phyloP scores from a whole-genome alignment of 2,329 filamentous ascomycete genomes.

The Fusarium xyrophilum region DNA sequence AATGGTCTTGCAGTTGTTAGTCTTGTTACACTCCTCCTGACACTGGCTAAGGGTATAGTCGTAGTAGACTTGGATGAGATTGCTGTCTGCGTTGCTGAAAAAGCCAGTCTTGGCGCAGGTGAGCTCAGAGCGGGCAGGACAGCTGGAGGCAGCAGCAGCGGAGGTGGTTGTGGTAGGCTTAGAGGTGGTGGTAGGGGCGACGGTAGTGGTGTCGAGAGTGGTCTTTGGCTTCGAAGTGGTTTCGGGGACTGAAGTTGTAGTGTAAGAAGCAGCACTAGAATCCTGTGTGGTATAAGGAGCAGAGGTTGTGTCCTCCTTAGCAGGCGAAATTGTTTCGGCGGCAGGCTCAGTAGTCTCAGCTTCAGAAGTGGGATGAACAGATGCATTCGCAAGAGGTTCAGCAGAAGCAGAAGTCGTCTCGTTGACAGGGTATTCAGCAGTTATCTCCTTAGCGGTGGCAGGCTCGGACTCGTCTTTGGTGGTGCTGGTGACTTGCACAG shows the following conservation, averaged over 20 bases:
- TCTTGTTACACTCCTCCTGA: slow-evolving; percentile 1
- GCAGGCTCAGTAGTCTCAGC: neutral
- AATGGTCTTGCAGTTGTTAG: slow-evolving; percentile 12
- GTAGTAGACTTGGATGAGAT: neutral
- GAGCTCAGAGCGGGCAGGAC: slow-evolving; percentile 5
- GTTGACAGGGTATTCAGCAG: neutral
- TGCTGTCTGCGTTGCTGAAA: neutral
- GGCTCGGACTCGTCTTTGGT: slow-evolving; percentile 3
- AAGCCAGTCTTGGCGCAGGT: slow-evolving; percentile 15
- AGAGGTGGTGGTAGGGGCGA: neutral
- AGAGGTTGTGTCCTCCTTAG: neutral
- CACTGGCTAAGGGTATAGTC: slow-evolving; percentile 3
- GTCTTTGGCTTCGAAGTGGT: slow-evolving; percentile 9
- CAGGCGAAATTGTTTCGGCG: neutral
- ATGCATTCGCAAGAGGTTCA: neutral
- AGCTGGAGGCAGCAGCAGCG: slow-evolving; percentile 1
- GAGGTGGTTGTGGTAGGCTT: slow-evolving; percentile 9
- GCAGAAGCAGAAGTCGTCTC: neutral
- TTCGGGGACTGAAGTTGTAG: slow-evolving; percentile 3
- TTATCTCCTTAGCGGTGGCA: neutral
- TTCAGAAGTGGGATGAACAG: neutral
- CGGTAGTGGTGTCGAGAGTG: slow-evolving; percentile 10
- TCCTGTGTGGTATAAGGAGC: neutral
- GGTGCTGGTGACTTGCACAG: slow-evolving; percentile 3
- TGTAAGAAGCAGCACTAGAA: neutral